Percentiles rank a stretch among this genome's conserved stretches.
Conservation (phyloP, 164 flowering plant species). For the Buxus sempervirens region DNA sequence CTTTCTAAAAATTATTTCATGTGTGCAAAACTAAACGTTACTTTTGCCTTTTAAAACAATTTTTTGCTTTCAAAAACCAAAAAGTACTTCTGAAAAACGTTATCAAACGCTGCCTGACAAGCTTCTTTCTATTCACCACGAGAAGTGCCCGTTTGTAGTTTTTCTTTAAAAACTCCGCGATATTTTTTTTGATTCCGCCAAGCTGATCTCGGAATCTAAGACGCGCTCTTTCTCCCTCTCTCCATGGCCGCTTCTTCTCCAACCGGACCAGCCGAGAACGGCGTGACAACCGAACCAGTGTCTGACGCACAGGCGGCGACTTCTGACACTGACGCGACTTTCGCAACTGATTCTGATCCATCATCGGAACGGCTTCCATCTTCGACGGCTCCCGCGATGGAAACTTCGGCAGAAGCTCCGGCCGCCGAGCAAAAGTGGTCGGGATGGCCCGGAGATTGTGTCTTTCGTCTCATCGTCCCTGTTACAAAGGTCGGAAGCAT, state of each 20-base stretch:
- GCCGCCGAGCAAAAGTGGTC: slow-evolving; percentile 54
- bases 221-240: slow-evolving; percentile 3
- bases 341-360: not conserved
- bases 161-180: too few relatives aligned
- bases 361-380: slow-evolving; percentile 1
- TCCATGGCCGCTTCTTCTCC: slow-evolving; percentile 2
- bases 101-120: too few relatives aligned
- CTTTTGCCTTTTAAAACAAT: too few relatives aligned
- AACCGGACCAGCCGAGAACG: slow-evolving; percentile 10
- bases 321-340: not conserved
- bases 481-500: slow-evolving; percentile 85
- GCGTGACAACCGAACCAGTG: not conserved
- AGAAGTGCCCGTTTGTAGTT: too few relatives aligned
- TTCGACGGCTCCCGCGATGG: not conserved
- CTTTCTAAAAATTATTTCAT: too few relatives aligned
- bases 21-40: too few relatives aligned
- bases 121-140: too few relatives aligned
- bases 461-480: slow-evolving; percentile 78
- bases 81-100: too few relatives aligned
- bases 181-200: too few relatives aligned
- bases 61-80: too few relatives aligned
- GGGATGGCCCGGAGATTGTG: slow-evolving; percentile 92
- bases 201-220: too few relatives aligned
- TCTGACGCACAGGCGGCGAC: not conserved
- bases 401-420: not conserved